Base-by-base conservation (phyloP, 345 rosid genomes). In the Draba incana region DNA sequence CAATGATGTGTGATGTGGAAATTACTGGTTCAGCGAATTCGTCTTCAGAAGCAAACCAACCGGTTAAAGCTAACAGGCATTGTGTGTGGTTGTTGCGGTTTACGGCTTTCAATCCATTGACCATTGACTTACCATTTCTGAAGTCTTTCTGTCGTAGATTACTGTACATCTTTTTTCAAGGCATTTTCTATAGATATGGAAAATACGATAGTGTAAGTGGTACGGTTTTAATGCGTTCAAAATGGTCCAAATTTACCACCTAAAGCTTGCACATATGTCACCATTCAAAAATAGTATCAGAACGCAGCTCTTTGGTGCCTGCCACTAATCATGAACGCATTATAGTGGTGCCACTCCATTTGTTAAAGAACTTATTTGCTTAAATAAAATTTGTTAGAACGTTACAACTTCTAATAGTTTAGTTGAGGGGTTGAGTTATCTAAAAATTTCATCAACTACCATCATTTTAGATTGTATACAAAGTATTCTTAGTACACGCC, bases 141-240 rank as follows among this genome's bases (percentile, higher is more conserved):
- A 49, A 35, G 69, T 52, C 31, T 53, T 44, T 53, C 14, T 45
- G 56, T 71, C 63, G 56, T n/a, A n/a, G 56, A 23, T 44, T n/a
- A 8, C 50, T 37, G 24, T 20, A 20, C 20, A 20, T 16, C 3
- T 27, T 54, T 61, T 57, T 46, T 44, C 45, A 31, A 35, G 46
- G 59, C 58, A 52, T 10, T 42, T 54, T 66, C 31, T 54, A 13
- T 66, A 16, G 44, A 5, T 42, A 5, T 2, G 3, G 27, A 14
- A 20, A 28, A 4, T 5, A 68, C 28, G 39, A 47, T 28, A 38
- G 28, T 68, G 48, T 57, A n/a, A 14, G 1, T 14, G 28, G 12
- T 58, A 58, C 20, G 13, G 24, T 49, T 25, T 58, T 38, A 39
- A 58, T 27, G 51, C 24, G 33, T 27, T 13, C 13, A 58, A 68